Base-by-base conservation (phyloP, 129 eudicot species). In the Chrysanthemum makinoi region DNA sequence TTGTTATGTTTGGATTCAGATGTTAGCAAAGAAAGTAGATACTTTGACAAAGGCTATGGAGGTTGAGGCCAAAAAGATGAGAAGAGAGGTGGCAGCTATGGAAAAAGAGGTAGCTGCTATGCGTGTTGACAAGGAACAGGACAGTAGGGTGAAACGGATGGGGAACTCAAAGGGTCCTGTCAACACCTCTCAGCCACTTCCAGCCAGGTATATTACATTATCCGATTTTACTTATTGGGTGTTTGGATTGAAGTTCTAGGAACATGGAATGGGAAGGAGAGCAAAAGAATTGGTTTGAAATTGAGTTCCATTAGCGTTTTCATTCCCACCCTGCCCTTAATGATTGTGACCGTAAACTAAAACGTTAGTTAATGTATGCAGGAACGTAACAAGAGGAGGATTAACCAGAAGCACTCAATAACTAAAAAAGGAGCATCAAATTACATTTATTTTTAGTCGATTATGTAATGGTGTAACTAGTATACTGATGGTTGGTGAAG, bases 31-130 rank as follows among this genome's bases (percentile, higher is more conserved):
- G 94, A 91, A 88, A 82, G 97, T 91, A 57, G 97, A 91, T 58
- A 91, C 97, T 12, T 75, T 91, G 80, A 88, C 97, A 3, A 91
- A 91, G 79, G 97, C 96, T 12, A 84, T 88, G 96, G 97, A 91
- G 85, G 96, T 91, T 35, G 97, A 91, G 77, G 94, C 94, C 28
- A 91, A 88, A 68, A 91, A 86, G 82, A 88, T 88, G 96, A 88
- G 97, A 81, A 81, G 97, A 66, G 96, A 91, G 69, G 96, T 88
- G 46, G 90, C 96, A 79, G 96, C 87, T 13, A 84, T 88, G 96
- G 97, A 91, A 85, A 91, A 91, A 83, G 95, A 83, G 78, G 91
- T 88, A 62, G 87, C 96, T 72, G 96, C 95, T 2, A 89, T 93
- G 94, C 96, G 95, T 58, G 77, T 81, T 5, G 97, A 94, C 11